A percentile compares a stretch with the other conserved stretches of the same genome.
Conservation (phyloP, 106 monocot species). For the Dendrobium chrysotoxum region DNA sequence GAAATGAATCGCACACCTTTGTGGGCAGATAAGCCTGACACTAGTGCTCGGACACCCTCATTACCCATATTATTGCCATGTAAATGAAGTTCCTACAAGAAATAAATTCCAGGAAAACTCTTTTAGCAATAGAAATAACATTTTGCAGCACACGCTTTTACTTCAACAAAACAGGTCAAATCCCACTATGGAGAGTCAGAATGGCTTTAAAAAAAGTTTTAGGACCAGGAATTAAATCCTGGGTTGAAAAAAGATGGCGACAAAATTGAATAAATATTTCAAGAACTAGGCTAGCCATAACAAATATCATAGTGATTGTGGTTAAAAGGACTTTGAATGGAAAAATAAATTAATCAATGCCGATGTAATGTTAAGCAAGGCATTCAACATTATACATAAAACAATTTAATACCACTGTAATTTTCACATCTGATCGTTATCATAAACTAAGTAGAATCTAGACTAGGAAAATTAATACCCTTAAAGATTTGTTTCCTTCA, state of each 20-base stretch:
- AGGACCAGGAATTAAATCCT: background rate
- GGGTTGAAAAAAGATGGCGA: background rate
- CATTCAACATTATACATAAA: too few species aligned
- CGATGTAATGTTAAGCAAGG: too few species aligned
- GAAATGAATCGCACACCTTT: slow-evolving; percentile 44
- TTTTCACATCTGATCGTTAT: background rate
- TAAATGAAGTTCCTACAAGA: slow-evolving; percentile 81
- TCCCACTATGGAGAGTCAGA: background rate
- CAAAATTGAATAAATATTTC: background rate
- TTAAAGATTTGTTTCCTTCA: slow-evolving; percentile 90
- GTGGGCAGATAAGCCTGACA: slow-evolving; percentile 69
- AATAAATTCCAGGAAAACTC: background rate
- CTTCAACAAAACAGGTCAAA: background rate
- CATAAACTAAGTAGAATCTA: background rate
- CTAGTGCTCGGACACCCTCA: slow-evolving; percentile 74
- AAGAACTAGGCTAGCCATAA: background rate
- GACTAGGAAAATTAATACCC: slow-evolving; percentile 36
- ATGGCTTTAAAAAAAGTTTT: background rate
- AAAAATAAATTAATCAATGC: too few species aligned
- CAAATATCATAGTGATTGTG: background rate
- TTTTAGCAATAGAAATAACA: background rate
- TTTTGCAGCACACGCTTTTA: background rate
- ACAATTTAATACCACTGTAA: too few species aligned
- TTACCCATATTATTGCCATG: slow-evolving; percentile 95
- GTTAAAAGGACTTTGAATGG: too few species aligned